These are phyloP conservation scores for Hortaea werneckii DNA, from an alignment of 2,329 filamentous ascomycete species.

Conservation along the genomic window DNA sequence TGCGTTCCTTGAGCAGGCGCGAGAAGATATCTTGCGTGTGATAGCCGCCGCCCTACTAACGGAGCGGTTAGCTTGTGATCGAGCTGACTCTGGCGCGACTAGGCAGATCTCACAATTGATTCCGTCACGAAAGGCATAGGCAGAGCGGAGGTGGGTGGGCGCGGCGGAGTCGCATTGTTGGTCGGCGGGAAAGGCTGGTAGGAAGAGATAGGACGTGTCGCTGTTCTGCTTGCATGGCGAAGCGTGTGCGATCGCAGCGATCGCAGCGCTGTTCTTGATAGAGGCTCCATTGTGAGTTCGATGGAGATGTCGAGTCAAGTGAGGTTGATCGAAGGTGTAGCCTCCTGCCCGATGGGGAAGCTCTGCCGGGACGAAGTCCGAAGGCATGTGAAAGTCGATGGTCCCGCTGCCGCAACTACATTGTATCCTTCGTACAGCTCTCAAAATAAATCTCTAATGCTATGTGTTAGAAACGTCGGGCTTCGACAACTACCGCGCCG, in stretches of 20 bases:
- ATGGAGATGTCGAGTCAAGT: background rate
- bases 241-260: constrained; percentile 14
- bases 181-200: constrained; percentile 13
- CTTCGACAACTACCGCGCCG: too few relatives aligned
- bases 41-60: constrained; percentile 37
- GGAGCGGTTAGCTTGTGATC: background rate
- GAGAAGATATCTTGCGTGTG: constrained; percentile 41
- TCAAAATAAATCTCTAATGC: background rate
- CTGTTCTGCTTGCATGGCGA: constrained; percentile 4
- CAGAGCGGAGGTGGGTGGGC: constrained; percentile 28
- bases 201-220: constrained; percentile 8
- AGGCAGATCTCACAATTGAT: constrained; percentile 29
- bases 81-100: background rate
- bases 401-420: too few relatives aligned
- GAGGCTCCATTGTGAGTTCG: constrained; percentile 14
- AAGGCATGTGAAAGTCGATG: background rate
- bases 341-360: constrained; percentile 4
- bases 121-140: constrained; percentile 43
- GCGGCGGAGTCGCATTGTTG: constrained; percentile 14
- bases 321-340: background rate
- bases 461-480: too few relatives aligned
- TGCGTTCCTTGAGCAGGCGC: constrained; percentile 60
- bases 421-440: background rate
- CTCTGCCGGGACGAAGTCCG: background rate
- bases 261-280: constrained; percentile 14